Conservation (phyloP, 306 rosid genomes). For the Dicorynia guianensis region DNA sequence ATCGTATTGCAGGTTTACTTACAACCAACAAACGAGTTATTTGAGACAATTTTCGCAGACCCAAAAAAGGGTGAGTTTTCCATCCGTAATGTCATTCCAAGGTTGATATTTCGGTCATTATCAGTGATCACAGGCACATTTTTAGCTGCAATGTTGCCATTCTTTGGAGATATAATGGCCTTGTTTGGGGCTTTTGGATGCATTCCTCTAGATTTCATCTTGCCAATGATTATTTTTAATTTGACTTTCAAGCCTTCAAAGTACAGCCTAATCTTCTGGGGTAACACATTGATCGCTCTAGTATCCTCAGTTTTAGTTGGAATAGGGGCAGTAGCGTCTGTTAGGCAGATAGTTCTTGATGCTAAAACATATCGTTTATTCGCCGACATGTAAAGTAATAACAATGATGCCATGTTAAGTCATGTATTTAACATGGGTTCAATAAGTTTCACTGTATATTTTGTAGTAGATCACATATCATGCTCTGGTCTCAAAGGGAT, state of each 20-base stretch:
- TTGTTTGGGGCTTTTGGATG: conserved; percentile 83
- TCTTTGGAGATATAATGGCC: conserved; percentile 84
- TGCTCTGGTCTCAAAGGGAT: too few relatives aligned
- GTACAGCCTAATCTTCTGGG: conserved; percentile 58
- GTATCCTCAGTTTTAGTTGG: conserved; percentile 58
- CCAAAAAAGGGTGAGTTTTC: conserved; percentile 71
- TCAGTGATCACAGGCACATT: conserved; percentile 65
- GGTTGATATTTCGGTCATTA: conserved; percentile 65
- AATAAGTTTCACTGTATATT: too few relatives aligned
- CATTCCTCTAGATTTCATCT: conserved; percentile 82
- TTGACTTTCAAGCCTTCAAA: conserved; percentile 83
- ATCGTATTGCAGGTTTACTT: conserved; percentile 62
- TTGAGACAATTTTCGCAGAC: conserved; percentile 68
- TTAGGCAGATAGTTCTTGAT: conserved; percentile 75
- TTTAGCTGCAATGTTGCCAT: conserved; percentile 85
- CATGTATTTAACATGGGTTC: too few relatives aligned
- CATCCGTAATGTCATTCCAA: conserved; percentile 61
- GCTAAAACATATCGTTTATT: conserved; percentile 69
- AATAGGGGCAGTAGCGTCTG: conserved; percentile 72
- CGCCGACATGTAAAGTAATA: conserved; percentile 53
- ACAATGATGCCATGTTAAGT: too few relatives aligned
- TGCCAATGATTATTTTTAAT: conserved; percentile 82
- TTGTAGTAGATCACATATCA: too few relatives aligned
- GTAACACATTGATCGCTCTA: conserved; percentile 60
- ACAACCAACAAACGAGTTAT: conserved; percentile 82